These are phyloP conservation scores for Penicillium sp. DNA, from an alignment of 2,329 filamentous ascomycete genomes.

Conservation along the genomic window DNA sequence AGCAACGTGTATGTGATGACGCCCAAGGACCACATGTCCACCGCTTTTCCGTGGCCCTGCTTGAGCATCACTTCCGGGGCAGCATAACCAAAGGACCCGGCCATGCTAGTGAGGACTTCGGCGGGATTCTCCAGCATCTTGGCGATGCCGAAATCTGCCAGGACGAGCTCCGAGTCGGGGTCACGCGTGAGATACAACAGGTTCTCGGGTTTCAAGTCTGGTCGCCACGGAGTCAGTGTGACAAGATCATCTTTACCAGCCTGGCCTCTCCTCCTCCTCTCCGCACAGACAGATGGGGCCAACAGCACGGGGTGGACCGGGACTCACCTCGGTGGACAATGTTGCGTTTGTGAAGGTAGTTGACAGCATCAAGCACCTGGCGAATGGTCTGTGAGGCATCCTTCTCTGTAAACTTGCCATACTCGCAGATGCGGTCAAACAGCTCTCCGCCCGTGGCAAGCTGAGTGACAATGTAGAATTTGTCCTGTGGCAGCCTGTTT, in stretches of 20 bases:
- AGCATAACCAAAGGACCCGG: conserved; percentile 94
- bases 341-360: conserved; percentile 90
- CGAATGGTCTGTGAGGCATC: conserved; percentile 93
- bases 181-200: conserved; percentile 83
- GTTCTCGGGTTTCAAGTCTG: conserved; percentile 97
- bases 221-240: conserved; percentile 1
- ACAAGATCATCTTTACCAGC: neutral
- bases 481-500: conserved; percentile 59
- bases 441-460: conserved; percentile 92
- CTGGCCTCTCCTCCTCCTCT: no score
- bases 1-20: conserved; percentile 98
- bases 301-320: conserved; percentile 8
- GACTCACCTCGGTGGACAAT: conserved; percentile 95
- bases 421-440: conserved; percentile 96
- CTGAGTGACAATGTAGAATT: conserved; percentile 98
- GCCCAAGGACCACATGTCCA: conserved; percentile 98
- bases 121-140: conserved; percentile 92
- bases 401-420: conserved; percentile 97
- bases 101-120: conserved; percentile 95
- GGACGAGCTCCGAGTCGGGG: conserved; percentile 73
- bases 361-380: conserved; percentile 85
- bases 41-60: conserved; percentile 92
- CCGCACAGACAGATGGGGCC: no score
- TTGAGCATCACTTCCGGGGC: conserved; percentile 98
- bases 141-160: conserved; percentile 97